Evolutionary conservation across 305 asterid genomes (phyloP), one percentile per base, ranked within the genome.

Genomic region (Lippia alba): DNA sequence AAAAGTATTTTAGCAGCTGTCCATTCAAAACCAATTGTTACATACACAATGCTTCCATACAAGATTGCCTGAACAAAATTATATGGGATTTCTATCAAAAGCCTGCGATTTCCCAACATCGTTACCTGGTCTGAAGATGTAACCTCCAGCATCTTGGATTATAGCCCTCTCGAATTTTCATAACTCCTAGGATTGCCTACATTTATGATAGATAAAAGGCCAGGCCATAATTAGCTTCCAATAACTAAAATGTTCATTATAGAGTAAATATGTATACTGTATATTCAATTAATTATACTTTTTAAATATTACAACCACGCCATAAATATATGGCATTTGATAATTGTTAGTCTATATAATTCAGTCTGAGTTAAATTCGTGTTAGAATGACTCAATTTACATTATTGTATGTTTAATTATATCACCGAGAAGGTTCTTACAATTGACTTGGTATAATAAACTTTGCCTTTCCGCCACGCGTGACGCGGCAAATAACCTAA

Each of bases 81-180:
- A 36, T 86, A 86, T 0, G 92, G 92, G 39, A 86, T 60, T 71
- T 84, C 90, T 24, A 80, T 69, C 18, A 76, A 39, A 39, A 36
- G 79, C 80, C 84, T 85, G 81, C 67, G 55, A 63, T 6, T 5
- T 46, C 87, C 89, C 50, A 77, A 60, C 4, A 70, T 60, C 46
- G 34, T 49, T 74, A 83, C 89, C 67, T 86, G 85, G 0, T 87
- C 82, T 0, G 86, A 78, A 72, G 91, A 83, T 16, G 91, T 79
- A n/a, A 80, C 86, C 51, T 87, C 94, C 34, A 87, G 73, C 94
- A 85, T 83, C 94, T 87, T 6, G 94, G 94, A 67, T 87, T 87
- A 34, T 71, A 76, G 48, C 86, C 84, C 1, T 78, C 72, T 72
- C 66, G 80, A 33, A 85, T 82, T 46, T 80, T 85, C 45, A 71